A percentile compares a stretch with the other conserved stretches of the same genome.
phyloP scores from a whole-genome alignment of 2,329 filamentous ascomycete species.

The Pestalotiopsis sp. region DNA sequence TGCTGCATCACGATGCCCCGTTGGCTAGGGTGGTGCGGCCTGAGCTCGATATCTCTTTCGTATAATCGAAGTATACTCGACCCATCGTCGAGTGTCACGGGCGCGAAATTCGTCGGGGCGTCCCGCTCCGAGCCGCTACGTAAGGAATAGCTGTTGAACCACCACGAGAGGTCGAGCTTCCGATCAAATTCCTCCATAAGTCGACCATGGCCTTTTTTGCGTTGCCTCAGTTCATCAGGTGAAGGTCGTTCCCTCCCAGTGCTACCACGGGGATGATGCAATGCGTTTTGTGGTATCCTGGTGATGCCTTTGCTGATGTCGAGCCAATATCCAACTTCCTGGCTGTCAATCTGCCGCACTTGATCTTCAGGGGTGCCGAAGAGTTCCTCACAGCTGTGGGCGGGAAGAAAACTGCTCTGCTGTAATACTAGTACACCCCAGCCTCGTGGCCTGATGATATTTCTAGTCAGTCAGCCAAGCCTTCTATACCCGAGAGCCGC shows the following conservation, averaged over 20 bases:
- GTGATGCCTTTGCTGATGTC: conserved; percentile 22
- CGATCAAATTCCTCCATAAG: neutral
- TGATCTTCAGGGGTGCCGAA: conserved; percentile 30
- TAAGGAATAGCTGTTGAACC: conserved; percentile 6
- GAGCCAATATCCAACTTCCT: conserved; percentile 24
- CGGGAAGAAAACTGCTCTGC: conserved; percentile 40
- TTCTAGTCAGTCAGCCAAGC: neutral
- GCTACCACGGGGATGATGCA: conserved; percentile 26
- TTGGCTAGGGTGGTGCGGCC: conserved; percentile 26
- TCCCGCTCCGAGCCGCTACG: neutral
- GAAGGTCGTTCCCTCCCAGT: neutral
- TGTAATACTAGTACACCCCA: conserved; percentile 52
- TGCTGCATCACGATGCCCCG: conserved; percentile 34
- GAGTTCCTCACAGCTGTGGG: conserved; percentile 26
- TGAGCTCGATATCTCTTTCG: conserved; percentile 48
- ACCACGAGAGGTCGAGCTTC: conserved; percentile 3
- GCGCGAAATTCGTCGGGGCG: neutral
- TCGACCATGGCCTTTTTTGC: neutral
- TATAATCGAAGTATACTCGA: conserved; percentile 47
- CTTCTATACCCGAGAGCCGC: conserved; percentile 14
- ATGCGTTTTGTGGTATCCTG: conserved; percentile 25
- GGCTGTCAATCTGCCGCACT: conserved; percentile 16
- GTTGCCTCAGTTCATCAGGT: neutral
- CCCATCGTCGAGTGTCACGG: conserved; percentile 13
- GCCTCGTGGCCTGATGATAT: conserved; percentile 30